These are phyloP conservation scores for Pleurotus pulmonarius DNA, from an alignment of 768 basidiomycete species.

Conservation along the genomic window DNA sequence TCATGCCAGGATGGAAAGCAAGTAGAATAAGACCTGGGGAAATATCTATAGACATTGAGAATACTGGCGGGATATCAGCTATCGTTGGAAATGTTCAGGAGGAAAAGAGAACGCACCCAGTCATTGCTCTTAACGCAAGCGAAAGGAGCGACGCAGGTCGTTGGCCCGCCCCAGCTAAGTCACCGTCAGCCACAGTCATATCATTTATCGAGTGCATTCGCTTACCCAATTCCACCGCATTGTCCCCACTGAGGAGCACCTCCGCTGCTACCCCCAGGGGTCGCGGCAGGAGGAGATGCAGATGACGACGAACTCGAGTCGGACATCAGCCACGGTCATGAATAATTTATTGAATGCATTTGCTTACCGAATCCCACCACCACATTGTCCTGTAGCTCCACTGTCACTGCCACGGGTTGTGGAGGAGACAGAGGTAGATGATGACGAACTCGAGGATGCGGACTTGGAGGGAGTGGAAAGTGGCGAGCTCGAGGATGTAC, in stretches of 20 bases:
- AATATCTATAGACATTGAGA: slow-evolving; percentile 1
- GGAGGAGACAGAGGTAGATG: background rate
- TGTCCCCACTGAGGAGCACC: background rate
- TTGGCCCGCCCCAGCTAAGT: background rate
- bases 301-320: background rate
- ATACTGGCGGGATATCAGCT: background rate
- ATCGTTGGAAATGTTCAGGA: background rate
- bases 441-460: background rate
- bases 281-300: background rate
- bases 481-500: background rate
- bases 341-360: background rate
- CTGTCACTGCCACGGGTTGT: background rate
- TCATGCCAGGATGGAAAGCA: no score
- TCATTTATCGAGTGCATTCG: background rate
- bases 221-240: slow-evolving; percentile 3
- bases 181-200: background rate
- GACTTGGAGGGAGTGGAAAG: background rate
- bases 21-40: no score
- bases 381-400: background rate
- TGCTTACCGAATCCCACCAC: slow-evolving; percentile 3
- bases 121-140: background rate
- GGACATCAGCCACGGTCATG: background rate
- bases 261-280: background rate
- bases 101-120: background rate
- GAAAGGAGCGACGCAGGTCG: background rate